Evolutionary conservation across 192 early-diverging fungal species (phyloP).

Genomic region (Coemansia sp.): DNA sequence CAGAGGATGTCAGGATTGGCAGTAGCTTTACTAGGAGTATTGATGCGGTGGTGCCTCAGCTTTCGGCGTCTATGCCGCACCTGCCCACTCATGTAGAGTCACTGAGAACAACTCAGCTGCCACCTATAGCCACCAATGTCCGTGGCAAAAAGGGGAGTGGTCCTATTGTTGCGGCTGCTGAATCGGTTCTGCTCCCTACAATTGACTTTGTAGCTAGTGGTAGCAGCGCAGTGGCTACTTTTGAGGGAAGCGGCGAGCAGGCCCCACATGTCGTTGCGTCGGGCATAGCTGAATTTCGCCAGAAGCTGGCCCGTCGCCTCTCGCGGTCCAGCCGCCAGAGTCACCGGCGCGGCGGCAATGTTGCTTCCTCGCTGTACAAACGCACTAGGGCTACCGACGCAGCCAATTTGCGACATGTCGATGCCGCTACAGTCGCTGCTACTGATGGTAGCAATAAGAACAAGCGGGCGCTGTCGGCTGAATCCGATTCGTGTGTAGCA

Average conservation of each 20-base stretch:
- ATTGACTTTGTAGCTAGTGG: neutral
- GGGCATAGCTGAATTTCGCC: constrained; percentile 6
- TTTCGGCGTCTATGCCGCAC: constrained; percentile 23
- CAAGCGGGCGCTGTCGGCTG: neutral
- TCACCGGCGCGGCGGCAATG: neutral
- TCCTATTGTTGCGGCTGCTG: neutral
- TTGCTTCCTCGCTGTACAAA: neutral
- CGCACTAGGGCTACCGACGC: neutral
- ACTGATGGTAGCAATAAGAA: neutral
- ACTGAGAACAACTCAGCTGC: neutral
- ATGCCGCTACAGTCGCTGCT: neutral
- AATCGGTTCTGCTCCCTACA: neutral
- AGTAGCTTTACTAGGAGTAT: neutral
- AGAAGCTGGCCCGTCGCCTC: neutral
- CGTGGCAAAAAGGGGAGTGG: no score
- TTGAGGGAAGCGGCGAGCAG: neutral
- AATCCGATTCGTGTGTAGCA: neutral
- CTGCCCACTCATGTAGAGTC: constrained; percentile 3
- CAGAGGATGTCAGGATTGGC: neutral
- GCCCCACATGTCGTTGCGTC: neutral
- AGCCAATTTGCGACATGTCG: neutral
- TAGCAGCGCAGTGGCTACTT: neutral
- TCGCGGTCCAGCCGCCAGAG: constrained; percentile 7
- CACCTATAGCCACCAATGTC: neutral
- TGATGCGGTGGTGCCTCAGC: constrained; percentile 5